Percentiles rank a stretch among this genome's conserved stretches.
Conservation (phyloP, 306 rosid species). For the Ormosia semicastrata region DNA sequence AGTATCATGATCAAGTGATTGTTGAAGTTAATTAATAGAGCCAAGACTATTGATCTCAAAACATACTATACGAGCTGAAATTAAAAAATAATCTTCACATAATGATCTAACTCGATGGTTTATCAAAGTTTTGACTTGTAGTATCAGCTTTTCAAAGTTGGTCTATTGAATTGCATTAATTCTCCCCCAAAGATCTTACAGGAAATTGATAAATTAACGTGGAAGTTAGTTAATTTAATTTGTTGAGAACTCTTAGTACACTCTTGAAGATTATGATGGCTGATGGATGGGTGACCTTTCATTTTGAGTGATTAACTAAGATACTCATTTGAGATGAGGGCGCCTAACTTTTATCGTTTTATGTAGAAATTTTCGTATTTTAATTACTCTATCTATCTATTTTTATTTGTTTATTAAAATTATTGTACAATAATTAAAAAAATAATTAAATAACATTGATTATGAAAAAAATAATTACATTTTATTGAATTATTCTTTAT, state of each 20-base stretch:
- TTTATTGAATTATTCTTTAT: too few species aligned
- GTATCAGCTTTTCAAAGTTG: background rate
- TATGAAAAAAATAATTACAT: too few species aligned
- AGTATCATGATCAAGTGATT: background rate
- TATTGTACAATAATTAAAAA: too few species aligned
- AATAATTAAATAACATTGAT: too few species aligned
- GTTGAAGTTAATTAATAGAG: background rate
- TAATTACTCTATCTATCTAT: background rate
- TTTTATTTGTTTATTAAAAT: too few species aligned
- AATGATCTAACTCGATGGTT: background rate
- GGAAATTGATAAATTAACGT: background rate
- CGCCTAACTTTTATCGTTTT: constrained; percentile 36
- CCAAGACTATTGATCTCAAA: background rate
- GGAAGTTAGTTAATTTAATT: background rate
- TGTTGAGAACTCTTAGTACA: background rate
- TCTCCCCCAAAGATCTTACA: background rate
- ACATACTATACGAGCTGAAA: background rate
- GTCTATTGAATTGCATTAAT: background rate
- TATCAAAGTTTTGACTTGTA: background rate
- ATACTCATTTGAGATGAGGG: background rate
- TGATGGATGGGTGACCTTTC: background rate
- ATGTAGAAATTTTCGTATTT: constrained; percentile 20
- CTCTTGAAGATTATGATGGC: background rate
- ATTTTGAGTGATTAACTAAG: constrained; percentile 17
- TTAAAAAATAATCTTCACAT: background rate